Percentiles rank a stretch among this genome's conserved stretches.
Conservation (phyloP, 495 filamentous ascomycete genomes). For the Filosporella fistucella region DNA sequence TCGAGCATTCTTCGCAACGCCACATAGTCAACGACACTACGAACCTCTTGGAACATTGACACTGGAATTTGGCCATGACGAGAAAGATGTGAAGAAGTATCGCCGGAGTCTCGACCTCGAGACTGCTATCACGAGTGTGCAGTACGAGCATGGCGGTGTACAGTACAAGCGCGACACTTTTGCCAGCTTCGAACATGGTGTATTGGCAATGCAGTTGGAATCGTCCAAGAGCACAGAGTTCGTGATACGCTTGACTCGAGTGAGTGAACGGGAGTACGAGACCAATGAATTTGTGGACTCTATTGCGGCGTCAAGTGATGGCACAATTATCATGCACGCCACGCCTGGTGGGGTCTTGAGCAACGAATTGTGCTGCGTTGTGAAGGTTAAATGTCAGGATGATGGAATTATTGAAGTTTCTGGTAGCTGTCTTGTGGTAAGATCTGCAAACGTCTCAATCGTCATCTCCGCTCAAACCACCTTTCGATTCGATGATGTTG, state of each 20-base stretch:
- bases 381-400: slow-evolving; percentile 25
- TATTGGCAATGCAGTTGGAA: slow-evolving; percentile 36
- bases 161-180: slow-evolving; percentile 26
- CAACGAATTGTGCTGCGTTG: slow-evolving; percentile 28
- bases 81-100: slow-evolving; percentile 31
- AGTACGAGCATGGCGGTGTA: slow-evolving; percentile 8
- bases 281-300: slow-evolving; percentile 38
- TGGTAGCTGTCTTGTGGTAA: slow-evolving; percentile 32
- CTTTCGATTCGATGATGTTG: slow-evolving; percentile 30
- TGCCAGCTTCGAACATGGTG: slow-evolving; percentile 35
- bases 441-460: slow-evolving; percentile 27
- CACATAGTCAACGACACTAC: slow-evolving; percentile 41
- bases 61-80: slow-evolving; percentile 39
- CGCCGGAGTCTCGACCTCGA: slow-evolving; percentile 36
- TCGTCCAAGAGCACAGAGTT: slow-evolving; percentile 24
- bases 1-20: slow-evolving; percentile 36
- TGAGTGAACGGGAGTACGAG: slow-evolving; percentile 28
- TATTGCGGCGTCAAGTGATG: slow-evolving; percentile 15
- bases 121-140: slow-evolving; percentile 14
- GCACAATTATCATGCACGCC: slow-evolving; percentile 33
- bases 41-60: slow-evolving; percentile 40
- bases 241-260: slow-evolving; percentile 9
- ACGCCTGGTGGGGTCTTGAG: slow-evolving; percentile 33
- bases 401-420: slow-evolving; percentile 24
- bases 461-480: slow-evolving; percentile 37